Evolutionary conservation across 352 stramenopile genomes (phyloP), one percentile per base, ranked within the genome.

Genomic region (Saprolegnia parasitica): DNA sequence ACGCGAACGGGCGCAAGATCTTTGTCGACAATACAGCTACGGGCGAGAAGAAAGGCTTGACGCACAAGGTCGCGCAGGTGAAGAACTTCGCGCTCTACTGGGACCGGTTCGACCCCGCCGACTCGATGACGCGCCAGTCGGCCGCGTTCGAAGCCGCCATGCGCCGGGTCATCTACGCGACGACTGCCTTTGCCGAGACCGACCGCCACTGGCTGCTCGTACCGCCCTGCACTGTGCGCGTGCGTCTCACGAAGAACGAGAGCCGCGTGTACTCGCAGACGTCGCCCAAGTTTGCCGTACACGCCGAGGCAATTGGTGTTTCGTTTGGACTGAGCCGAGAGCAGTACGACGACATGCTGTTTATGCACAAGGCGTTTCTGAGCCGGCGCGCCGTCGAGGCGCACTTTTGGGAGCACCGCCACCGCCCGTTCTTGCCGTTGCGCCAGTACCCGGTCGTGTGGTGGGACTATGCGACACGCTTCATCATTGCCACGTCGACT

Each of bases 331-430:
- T 94, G 32, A 88, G 84, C 15, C 76, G 84, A 0, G 81, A 91
- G 65, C 86, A 94, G 72, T 94, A 92, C 65, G 84, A 92, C 71
- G 86, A 94, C 42, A 81, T 89, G 71, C 47, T 89, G 37, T 92
- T 92, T 52, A 63, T 94, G 35, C 73, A 88, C 62, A 76, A 81
- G 26, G 86, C 83, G 26, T 92, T 94, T 61, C 50, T 79, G 4
- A 77, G 81, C 0, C 78, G 86, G 13, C 73, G 76, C 4, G 83
- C 79, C 0, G 80, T 94, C 5, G 86, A 92, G 61, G 71, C 78
- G 10, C 83, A 90, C 58, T 89, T 91, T n/a, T 71, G 82, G n/a
- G 56, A 79, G 49, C 79, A 77, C 5, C 79, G 81, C 40, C 77
- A 83, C 56, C 71, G 83, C 4, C 86, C 86, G 49, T 79, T 91